Evolutionary conservation across 805 yeast species (phyloP), one percentile per base, ranked within the genome.

Genomic region (Tetrapisispora taiwanensis): DNA sequence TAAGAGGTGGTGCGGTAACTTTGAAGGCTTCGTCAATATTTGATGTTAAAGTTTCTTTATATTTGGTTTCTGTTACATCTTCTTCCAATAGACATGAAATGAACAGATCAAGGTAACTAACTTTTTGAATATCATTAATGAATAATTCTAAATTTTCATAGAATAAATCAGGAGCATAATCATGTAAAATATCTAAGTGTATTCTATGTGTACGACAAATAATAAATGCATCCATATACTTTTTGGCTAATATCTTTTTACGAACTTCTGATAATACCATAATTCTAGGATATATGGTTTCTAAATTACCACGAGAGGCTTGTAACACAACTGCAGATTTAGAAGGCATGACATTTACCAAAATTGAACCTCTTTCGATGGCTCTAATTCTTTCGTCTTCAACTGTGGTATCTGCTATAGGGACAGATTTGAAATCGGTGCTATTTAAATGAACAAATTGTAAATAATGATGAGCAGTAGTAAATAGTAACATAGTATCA

Each of bases 261-360:
- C 98, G 75, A 22, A 92, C 94, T 19, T 82, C 92, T 12, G 84
- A 74, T 33, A 92, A 67, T 3, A 90, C 95, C 83, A 92, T 79
- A 38, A 92, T 84, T 61, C 98, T 74, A 13, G 99, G 98, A 56
- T 78, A 81, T 17, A 92, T 84, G 0, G 97, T 88, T 63, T 92
- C 99, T 52, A 92, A 68, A 56, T 92, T 92, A 48, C 99, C 99
- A 60, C 99, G 76, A 47, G 95, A 95, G 4, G 96, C 96, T 62
- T 92, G 96, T 43, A 92, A 69, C 4, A 86, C 79, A 17, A 94
- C 88, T 0, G 89, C 74, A 45, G 88, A 79, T 44, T 77, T 82
- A 0, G 90, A 77, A 1, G 97, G 96, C 55, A 88, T 81, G 1
- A 78, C 77, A 33, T 88, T 71, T 0, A 90, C 86, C 39, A 92